Conservation (phyloP, 768 basidiomycete species). For the Neoboletus brunneissimus region DNA sequence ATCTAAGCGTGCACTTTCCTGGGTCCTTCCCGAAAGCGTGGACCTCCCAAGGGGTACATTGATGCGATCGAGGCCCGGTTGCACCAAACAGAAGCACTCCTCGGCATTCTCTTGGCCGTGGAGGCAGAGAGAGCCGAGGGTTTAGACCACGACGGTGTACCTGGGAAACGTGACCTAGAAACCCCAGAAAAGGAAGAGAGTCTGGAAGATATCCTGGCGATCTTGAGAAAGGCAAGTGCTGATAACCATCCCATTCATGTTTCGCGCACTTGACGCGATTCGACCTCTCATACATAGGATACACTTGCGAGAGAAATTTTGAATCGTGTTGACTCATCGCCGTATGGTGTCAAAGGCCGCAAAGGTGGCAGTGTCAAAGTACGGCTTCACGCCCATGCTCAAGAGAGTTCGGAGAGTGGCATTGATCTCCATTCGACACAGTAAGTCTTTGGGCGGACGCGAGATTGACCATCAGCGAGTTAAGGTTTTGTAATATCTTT, state of each 20-base stretch:
- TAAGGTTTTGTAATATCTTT: constrained; percentile 7
- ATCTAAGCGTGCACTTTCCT: constrained; percentile 69
- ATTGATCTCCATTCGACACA: constrained; percentile 58
- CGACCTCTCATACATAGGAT: constrained; percentile 47
- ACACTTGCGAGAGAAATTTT: constrained; percentile 78
- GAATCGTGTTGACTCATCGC: constrained; percentile 73
- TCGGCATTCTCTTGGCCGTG: constrained; percentile 72
- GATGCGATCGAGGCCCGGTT: constrained; percentile 90
- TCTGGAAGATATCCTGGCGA: constrained; percentile 41
- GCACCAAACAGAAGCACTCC: constrained; percentile 86
- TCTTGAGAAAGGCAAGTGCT: constrained; percentile 48
- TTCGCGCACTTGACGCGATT: neutral
- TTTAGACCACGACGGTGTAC: constrained; percentile 32
- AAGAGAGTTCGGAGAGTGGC: constrained; percentile 14
- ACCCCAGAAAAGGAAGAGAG: constrained; percentile 11
- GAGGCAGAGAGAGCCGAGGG: constrained; percentile 27
- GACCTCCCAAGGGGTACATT: constrained; percentile 92
- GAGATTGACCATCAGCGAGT: neutral
- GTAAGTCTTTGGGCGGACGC: constrained; percentile 38
- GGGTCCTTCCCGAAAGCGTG: constrained; percentile 77
- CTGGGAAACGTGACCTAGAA: constrained; percentile 16
- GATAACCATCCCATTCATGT: neutral
- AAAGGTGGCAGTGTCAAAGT: constrained; percentile 40
- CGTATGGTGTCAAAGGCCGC: constrained; percentile 75
- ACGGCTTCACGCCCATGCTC: constrained; percentile 20